phyloP scores from a whole-genome alignment of 176 grass and related monocot genomes.

The Oryza coarctata region DNA sequence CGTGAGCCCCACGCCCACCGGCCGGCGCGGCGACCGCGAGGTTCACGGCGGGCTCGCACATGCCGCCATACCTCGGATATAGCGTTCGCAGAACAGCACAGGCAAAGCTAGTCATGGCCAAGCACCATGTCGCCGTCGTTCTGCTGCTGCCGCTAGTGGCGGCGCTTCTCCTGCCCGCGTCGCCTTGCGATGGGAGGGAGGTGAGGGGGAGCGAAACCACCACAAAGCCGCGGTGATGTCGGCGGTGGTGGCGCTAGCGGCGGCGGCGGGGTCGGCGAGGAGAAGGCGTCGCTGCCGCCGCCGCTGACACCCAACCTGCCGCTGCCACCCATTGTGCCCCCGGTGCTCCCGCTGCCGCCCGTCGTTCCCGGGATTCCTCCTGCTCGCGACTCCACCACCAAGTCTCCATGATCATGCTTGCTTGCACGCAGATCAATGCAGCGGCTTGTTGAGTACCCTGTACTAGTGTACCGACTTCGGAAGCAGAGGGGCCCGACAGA shows the following conservation, averaged over 20 bases:
- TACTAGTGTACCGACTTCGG: too few relatives aligned
- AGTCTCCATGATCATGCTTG: neutral
- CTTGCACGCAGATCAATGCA: neutral
- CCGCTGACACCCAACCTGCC: neutral
- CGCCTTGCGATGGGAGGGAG: neutral
- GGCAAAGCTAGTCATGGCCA: too few relatives aligned
- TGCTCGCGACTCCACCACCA: neutral
- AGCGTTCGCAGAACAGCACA: too few relatives aligned
- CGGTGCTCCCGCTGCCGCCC: neutral
- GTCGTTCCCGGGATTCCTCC: slow-evolving; percentile 11
- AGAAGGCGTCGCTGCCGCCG: neutral
- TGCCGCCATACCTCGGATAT: neutral
- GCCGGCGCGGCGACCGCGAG: neutral
- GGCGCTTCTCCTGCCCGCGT: neutral
- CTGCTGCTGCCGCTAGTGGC: neutral
- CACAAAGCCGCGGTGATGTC: too few relatives aligned
- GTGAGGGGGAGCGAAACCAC: neutral
- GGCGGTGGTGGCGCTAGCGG: too few relatives aligned
- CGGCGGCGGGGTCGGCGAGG: neutral
- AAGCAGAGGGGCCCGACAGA: too few relatives aligned
- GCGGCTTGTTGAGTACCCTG: neutral
- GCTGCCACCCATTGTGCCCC: neutral
- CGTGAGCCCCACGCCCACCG: neutral
- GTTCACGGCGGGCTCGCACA: neutral
- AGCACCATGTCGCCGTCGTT: neutral